Base-by-base conservation (phyloP, 2,329 filamentous ascomycete species). In the Claviceps capensis region DNA sequence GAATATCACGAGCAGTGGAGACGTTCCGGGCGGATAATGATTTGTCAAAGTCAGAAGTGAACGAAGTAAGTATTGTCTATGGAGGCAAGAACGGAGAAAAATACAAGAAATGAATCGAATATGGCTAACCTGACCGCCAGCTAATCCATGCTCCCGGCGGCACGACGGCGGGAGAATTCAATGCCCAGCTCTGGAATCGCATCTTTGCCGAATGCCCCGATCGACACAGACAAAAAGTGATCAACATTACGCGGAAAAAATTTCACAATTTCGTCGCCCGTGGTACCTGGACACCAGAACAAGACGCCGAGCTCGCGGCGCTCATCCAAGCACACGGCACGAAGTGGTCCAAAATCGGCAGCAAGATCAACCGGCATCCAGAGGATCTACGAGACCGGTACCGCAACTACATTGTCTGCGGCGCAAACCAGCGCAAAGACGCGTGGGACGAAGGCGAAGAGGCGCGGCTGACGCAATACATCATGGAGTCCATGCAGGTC, bases 301-400 rank as follows among this genome's bases (percentile, higher is more conserved):
- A 70, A 52, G 67, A 70, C 22, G 51, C 55, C 0, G 68, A 70
- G 54, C 62, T 70, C 47, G 54, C 60, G 13, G 62, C 63, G 22
- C 63, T 69, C 14, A 69, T 69, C 14, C 56, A 61, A 11, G 55
- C 62, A 2, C 62, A 70, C 50, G 65, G 65, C 6, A 73, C 70
- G 16, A 77, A 79, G 53, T 89, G 84, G 81, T 73, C 73, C 11
- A 57, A 72, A 30, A 84, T 89, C 56, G 79, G 74, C 0, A 69
- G 72, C n/a, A 57, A 78, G 22, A 75, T 86, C 56, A 81, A 81
- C 55, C 80, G 86, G 5, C 76, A 81, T 41, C 72, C 77, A 0
- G 77, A 81, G 54, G 83, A 88, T 61, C 74, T 82, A 50, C 77
- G 83, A 49, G 84, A 88, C 62, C 79, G 85, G 3, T 86, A 82